Percentiles rank a stretch among this genome's conserved stretches.
These are phyloP conservation scores for Trypanosoma rangeli DNA, from an alignment of 208 protist species.

Conservation along the genomic window DNA sequence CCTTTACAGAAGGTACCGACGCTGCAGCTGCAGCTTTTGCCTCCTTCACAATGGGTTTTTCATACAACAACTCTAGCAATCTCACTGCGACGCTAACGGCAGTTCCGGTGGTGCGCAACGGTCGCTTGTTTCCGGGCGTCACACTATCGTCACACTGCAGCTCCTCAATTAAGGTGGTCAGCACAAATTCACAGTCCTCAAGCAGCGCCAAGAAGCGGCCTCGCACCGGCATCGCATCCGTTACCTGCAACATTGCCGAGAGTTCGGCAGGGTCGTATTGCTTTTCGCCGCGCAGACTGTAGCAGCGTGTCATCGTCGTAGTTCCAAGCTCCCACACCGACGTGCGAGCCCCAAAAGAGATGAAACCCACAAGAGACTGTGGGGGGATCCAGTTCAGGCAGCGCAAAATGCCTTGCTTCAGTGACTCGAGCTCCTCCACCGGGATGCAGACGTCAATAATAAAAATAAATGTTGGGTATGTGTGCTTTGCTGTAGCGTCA, in stretches of 20 bases:
- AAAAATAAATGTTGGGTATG: conserved; percentile 83
- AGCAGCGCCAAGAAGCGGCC: conserved; percentile 95
- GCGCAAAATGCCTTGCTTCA: conserved; percentile 92
- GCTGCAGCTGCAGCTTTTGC: not conserved
- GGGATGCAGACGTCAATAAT: conserved; percentile 96
- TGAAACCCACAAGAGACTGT: conserved; percentile 95
- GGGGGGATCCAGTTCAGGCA: conserved; percentile 94
- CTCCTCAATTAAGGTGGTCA: conserved; percentile 57
- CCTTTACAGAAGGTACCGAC: conserved; percentile 5
- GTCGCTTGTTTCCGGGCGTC: conserved; percentile 52
- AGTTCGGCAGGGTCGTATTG: conserved; percentile 45
- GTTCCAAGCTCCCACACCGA: conserved; percentile 75
- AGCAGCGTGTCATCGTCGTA: conserved; percentile 56
- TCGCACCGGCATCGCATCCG: conserved; percentile 64
- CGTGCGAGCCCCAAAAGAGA: conserved; percentile 96
- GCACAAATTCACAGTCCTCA: conserved; percentile 80
- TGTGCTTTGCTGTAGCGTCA: not conserved
- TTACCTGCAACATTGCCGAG: conserved; percentile 60
- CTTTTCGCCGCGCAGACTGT: conserved; percentile 62
- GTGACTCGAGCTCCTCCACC: conserved; percentile 87
- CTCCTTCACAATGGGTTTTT: conserved; percentile 5
- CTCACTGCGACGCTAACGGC: conserved; percentile 63
- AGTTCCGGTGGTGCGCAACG: conserved; percentile 69
- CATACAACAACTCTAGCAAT: conserved; percentile 59
- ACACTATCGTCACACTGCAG: conserved; percentile 51